Conservation (phyloP, 805 yeast genomes). For the Kluyveromyces wickerhamii region DNA sequence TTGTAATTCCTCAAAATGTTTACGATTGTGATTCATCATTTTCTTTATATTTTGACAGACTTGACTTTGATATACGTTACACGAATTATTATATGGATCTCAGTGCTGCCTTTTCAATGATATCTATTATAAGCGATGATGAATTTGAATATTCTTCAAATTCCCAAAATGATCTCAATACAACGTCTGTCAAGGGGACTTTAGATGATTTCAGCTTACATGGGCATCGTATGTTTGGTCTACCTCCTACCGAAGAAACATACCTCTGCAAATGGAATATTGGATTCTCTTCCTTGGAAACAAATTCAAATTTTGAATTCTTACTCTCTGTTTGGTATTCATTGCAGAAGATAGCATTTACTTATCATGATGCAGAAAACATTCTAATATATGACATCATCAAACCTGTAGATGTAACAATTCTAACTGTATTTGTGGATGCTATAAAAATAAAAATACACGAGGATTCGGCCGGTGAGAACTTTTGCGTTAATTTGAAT, state of each 20-base stretch:
- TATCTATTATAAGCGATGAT: constrained; percentile 29
- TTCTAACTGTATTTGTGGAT: constrained; percentile 50
- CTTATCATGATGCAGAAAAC: constrained; percentile 72
- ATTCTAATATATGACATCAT: constrained; percentile 51
- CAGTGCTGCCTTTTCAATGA: constrained; percentile 63
- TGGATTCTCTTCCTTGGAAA: constrained; percentile 47
- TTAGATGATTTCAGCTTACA: constrained; percentile 50
- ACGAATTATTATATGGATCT: constrained; percentile 91
- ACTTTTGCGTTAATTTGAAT: constrained; percentile 18
- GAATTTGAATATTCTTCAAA: constrained; percentile 9
- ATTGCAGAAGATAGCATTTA: constrained; percentile 44
- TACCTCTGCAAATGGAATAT: constrained; percentile 90
- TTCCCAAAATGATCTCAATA: constrained; percentile 27
- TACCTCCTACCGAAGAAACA: constrained; percentile 83
- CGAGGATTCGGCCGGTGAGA: constrained; percentile 25
- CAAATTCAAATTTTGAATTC: constrained; percentile 44
- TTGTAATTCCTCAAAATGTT: constrained; percentile 64
- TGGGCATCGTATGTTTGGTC: constrained; percentile 89
- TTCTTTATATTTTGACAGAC: constrained; percentile 51
- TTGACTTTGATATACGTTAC: constrained; percentile 77
- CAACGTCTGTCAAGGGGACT: constrained; percentile 14
- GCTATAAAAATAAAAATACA: constrained; percentile 36
- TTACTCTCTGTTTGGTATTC: constrained; percentile 38
- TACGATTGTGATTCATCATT: constrained; percentile 58
- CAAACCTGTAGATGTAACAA: constrained; percentile 59